These are phyloP conservation scores for Hirschioporus abietinus DNA, from an alignment of 768 basidiomycete genomes.

Conservation along the genomic window DNA sequence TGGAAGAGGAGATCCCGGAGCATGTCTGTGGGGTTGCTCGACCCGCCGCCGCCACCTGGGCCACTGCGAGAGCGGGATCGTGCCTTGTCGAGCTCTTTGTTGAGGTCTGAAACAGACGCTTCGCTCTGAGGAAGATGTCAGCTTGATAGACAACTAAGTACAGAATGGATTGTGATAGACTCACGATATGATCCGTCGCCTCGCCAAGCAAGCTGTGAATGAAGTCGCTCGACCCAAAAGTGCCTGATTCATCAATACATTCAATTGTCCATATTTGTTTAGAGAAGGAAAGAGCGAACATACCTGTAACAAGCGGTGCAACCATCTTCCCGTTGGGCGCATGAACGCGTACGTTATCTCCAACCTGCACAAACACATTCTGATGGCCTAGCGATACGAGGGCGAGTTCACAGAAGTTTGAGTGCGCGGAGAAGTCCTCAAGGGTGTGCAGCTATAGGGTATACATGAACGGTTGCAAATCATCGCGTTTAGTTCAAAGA, in stretches of 20 bases:
- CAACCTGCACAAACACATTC: conserved; percentile 84
- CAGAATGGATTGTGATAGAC: conserved; percentile 17
- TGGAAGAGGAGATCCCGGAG: conserved; percentile 58
- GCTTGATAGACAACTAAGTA: conserved; percentile 4
- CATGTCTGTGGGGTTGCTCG: conserved; percentile 34
- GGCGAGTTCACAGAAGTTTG: conserved; percentile 84
- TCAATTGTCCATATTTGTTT: background rate
- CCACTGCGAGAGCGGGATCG: conserved; percentile 45
- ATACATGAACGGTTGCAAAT: background rate
- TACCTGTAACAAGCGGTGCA: conserved; percentile 78
- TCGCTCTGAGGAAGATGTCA: conserved; percentile 23
- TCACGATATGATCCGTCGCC: conserved; percentile 58
- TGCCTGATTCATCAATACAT: conserved; percentile 36
- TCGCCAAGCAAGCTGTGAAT: conserved; percentile 71
- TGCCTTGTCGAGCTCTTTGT: conserved; percentile 69
- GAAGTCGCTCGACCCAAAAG: conserved; percentile 78
- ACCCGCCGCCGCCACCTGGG: conserved; percentile 21
- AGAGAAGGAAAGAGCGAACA: conserved; percentile 6
- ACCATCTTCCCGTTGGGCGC: conserved; percentile 72
- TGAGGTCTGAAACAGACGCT: conserved; percentile 85
- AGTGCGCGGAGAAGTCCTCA: conserved; percentile 87
- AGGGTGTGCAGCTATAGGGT: conserved; percentile 60
- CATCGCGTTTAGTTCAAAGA: background rate
- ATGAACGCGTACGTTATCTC: conserved; percentile 68
- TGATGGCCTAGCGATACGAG: conserved; percentile 68